A percentile compares a stretch with the other conserved stretches of the same genome.
Conservation (phyloP, 1,284 basidiomycete species). For the Fistulina hepatica region DNA sequence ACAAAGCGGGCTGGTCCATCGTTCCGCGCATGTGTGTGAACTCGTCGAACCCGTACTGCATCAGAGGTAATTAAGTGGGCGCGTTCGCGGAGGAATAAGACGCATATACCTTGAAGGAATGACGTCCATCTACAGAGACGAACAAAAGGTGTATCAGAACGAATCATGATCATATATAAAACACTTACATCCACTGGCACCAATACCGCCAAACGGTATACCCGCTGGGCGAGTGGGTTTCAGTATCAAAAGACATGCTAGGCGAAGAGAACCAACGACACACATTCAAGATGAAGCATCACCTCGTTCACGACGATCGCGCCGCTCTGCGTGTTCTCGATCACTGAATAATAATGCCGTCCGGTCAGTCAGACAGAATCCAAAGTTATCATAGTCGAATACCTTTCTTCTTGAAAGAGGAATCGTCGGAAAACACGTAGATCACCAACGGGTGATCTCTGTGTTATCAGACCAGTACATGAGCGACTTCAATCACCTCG, state of each 20-base stretch:
- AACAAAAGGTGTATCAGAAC: not conserved
- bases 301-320: conserved; percentile 58
- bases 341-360: conserved; percentile 30
- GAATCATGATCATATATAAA: conserved; percentile 1
- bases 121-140: conserved; percentile 39
- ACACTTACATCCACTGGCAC: conserved; percentile 57
- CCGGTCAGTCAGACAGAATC: conserved; percentile 3
- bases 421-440: conserved; percentile 63
- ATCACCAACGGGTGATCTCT: conserved; percentile 70
- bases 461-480: not conserved
- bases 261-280: conserved; percentile 13
- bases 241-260: not conserved
- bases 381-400: not conserved
- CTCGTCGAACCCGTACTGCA: conserved; percentile 44
- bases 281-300: conserved; percentile 43
- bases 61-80: not conserved
- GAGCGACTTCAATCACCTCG: not conserved
- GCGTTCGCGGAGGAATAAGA: not conserved
- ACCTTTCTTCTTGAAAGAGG: conserved; percentile 53
- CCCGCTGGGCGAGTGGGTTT: conserved; percentile 35
- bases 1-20: conserved; percentile 59
- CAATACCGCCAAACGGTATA: conserved; percentile 66
- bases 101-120: conserved; percentile 41
- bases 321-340: conserved; percentile 58
- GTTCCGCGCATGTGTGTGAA: conserved; percentile 59